Percentiles rank a stretch among this genome's conserved stretches.
phyloP scores from a whole-genome alignment of 805 yeast species.

The Priceomyces medius region DNA sequence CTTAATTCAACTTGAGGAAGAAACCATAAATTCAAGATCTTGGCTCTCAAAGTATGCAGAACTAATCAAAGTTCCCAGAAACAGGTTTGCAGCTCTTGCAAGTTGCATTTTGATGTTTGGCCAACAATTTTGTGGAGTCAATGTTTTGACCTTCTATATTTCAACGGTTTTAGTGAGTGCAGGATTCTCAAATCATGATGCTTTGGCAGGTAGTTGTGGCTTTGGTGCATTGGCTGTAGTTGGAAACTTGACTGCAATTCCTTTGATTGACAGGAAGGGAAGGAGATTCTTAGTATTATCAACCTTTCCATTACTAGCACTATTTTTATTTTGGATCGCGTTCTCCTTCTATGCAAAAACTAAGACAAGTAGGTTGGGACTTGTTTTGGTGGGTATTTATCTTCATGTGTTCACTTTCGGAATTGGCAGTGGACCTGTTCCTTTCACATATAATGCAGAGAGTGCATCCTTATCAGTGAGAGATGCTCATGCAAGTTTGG shows the following conservation, averaged over 20 bases:
- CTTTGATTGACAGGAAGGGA: constrained; percentile 24
- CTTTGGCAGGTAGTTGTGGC: constrained; percentile 14
- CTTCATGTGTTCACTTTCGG: constrained; percentile 20
- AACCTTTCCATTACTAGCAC: constrained; percentile 24
- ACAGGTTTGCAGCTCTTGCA: constrained; percentile 12
- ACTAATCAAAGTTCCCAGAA: constrained; percentile 9
- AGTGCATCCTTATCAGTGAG: constrained; percentile 24
- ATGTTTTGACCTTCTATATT: constrained; percentile 12
- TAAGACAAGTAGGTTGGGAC: constrained; percentile 18
- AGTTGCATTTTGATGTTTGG: constrained; percentile 13
- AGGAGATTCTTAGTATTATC: constrained; percentile 22
- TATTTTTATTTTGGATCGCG: constrained; percentile 24
- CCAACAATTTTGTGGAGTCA: constrained; percentile 18
- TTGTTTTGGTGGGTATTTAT: constrained; percentile 22
- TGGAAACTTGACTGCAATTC: constrained; percentile 22
- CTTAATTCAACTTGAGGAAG: constrained; percentile 8
- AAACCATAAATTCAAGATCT: neutral
- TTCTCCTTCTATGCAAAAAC: constrained; percentile 21
- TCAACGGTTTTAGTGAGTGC: constrained; percentile 11
- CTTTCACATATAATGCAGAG: constrained; percentile 28
- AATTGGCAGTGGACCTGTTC: constrained; percentile 26
- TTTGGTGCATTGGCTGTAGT: constrained; percentile 12
- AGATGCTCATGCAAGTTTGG: constrained; percentile 24
- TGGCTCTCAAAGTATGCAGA: constrained; percentile 7
- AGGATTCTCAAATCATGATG: constrained; percentile 9